Evolutionary conservation across 345 rosid genomes (phyloP).

Genomic region (Camelina sativa): DNA sequence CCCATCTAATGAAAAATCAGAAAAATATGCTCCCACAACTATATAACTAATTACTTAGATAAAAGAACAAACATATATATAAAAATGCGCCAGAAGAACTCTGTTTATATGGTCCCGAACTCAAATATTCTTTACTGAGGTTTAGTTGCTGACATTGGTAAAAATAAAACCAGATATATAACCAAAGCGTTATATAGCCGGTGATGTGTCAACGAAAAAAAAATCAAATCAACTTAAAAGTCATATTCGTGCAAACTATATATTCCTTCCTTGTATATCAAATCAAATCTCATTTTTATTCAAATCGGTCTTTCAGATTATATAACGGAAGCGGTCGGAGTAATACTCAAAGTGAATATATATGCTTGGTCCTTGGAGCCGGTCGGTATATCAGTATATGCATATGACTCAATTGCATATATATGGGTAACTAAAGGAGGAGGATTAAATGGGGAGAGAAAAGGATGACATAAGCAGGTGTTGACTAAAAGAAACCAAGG

Average conservation of each 20-base stretch:
- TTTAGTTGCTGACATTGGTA: neutral
- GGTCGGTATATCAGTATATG: too few relatives aligned
- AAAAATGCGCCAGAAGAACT: neutral
- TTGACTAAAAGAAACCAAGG: constrained; percentile 32
- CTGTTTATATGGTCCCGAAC: too few relatives aligned
- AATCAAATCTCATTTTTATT: neutral
- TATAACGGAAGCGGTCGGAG: neutral
- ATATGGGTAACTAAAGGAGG: neutral
- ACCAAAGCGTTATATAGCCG: too few relatives aligned
- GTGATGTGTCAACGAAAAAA: too few relatives aligned
- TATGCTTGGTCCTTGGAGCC: too few relatives aligned
- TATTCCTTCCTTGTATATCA: neutral
- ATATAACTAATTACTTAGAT: too few relatives aligned
- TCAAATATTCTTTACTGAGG: neutral
- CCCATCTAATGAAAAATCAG: too few relatives aligned
- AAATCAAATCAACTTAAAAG: neutral
- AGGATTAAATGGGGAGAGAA: neutral
- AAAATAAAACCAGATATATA: neutral
- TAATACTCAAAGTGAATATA: too few relatives aligned
- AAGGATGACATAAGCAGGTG: constrained; percentile 36
- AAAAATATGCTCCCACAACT: too few relatives aligned
- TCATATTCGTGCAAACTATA: neutral
- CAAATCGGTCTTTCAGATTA: neutral
- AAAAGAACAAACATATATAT: neutral
- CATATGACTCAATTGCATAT: too few relatives aligned